phyloP scores from a whole-genome alignment of 1,284 basidiomycete species.

The Moniliophthora roreri region DNA sequence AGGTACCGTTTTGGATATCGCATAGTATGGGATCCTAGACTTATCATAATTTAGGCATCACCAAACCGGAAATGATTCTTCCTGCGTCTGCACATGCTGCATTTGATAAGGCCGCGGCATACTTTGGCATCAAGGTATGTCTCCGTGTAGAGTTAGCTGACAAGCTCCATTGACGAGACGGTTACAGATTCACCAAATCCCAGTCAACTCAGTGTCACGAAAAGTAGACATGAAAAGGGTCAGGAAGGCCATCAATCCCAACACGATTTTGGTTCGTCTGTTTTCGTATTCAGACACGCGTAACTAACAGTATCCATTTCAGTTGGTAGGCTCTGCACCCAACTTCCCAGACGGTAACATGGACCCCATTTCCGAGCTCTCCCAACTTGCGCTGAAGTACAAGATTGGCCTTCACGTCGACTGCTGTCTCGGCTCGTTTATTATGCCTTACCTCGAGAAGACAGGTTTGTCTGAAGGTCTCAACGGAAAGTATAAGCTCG shows the following conservation, averaged over 20 bases:
- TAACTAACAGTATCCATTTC: conserved; percentile 17
- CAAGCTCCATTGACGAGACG: too few species aligned
- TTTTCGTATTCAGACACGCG: conserved; percentile 6
- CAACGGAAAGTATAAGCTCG: conserved; percentile 49
- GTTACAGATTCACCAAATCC: conserved; percentile 67
- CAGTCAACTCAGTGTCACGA: conserved; percentile 82
- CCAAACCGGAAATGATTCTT: conserved; percentile 89
- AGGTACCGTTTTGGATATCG: conserved; percentile 44
- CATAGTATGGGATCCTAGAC: too few species aligned
- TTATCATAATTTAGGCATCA: conserved; percentile 44
- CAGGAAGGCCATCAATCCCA: conserved; percentile 80
- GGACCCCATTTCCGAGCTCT: conserved; percentile 87
- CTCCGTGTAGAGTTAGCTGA: too few species aligned
- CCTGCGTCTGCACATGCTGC: conserved; percentile 90
- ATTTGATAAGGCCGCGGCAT: conserved; percentile 91
- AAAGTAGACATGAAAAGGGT: conserved; percentile 80
- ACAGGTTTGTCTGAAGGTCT: conserved; percentile 49
- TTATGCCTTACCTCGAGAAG: conserved; percentile 84
- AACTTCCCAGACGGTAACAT: conserved; percentile 92
- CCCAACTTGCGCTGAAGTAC: conserved; percentile 71
- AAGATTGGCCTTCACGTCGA: conserved; percentile 92
- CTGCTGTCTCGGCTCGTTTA: conserved; percentile 91
- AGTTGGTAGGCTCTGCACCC: conserved; percentile 88
- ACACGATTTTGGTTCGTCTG: conserved; percentile 72
- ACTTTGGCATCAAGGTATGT: conserved; percentile 81